phyloP scores from a whole-genome alignment of 805 yeast genomes.

The Ascoidea rubescens region DNA sequence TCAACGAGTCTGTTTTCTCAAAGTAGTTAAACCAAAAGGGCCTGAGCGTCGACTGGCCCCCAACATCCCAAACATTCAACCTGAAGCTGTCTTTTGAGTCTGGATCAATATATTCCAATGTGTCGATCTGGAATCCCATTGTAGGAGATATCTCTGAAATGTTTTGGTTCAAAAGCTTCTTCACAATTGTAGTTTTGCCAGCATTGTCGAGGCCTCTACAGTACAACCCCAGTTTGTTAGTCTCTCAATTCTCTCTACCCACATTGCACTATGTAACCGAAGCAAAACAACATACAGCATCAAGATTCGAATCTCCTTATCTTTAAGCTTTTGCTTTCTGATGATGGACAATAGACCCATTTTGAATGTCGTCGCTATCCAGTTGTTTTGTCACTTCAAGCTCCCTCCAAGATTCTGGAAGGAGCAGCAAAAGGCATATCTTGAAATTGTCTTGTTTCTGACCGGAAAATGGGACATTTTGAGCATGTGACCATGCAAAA shows the following conservation, averaged over 20 bases:
- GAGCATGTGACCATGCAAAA: too few relatives aligned
- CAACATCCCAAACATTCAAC: slow-evolving; percentile 74
- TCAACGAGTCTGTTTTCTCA: slow-evolving; percentile 61
- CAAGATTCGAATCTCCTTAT: slow-evolving; percentile 59
- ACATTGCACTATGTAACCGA: not conserved
- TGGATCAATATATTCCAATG: slow-evolving; percentile 33
- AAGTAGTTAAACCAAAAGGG: slow-evolving; percentile 92
- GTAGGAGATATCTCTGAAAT: slow-evolving; percentile 63
- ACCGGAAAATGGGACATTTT: too few relatives aligned
- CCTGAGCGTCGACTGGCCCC: slow-evolving; percentile 75
- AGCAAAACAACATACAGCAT: slow-evolving; percentile 26
- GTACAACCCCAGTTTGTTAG: slow-evolving; percentile 1
- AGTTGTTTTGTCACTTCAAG: too few relatives aligned
- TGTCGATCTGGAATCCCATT: slow-evolving; percentile 74
- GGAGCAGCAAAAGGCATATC: too few relatives aligned
- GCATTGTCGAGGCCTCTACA: slow-evolving; percentile 70
- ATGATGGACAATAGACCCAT: slow-evolving; percentile 81
- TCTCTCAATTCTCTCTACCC: not conserved
- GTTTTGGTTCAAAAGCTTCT: slow-evolving; percentile 36
- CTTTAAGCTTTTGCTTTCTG: slow-evolving; percentile 71
- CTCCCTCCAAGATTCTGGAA: too few relatives aligned
- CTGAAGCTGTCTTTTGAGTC: slow-evolving; percentile 27
- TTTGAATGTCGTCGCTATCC: not conserved
- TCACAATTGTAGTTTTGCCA: slow-evolving; percentile 80
- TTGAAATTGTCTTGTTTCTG: too few relatives aligned